Conservation (phyloP, 2,329 filamentous ascomycete genomes). For the Penicillium sp. region DNA sequence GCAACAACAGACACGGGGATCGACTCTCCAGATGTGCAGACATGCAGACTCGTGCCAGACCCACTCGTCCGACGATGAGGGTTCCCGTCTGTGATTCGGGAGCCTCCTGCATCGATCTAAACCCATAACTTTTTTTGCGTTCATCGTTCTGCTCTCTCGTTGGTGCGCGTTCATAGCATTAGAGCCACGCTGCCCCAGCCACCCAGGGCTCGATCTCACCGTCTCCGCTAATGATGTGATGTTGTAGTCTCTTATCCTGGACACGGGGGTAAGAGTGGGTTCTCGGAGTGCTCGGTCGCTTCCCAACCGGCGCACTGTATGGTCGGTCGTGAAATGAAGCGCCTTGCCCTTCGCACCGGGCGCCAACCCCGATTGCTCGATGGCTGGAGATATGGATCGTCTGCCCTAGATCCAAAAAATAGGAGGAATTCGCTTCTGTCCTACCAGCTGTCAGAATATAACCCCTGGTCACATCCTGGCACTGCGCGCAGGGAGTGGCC, state of each 20-base stretch:
- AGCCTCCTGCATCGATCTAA: slow-evolving; percentile 29
- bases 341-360: slow-evolving; percentile 29
- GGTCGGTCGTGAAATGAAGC: slow-evolving; percentile 34
- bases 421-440: slow-evolving; percentile 26
- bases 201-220: slow-evolving; percentile 32
- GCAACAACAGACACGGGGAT: neutral
- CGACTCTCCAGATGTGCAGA: slow-evolving; percentile 3
- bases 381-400: slow-evolving; percentile 37
- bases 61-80: slow-evolving; percentile 17
- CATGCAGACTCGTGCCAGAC: slow-evolving; percentile 10
- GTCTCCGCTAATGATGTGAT: slow-evolving; percentile 37
- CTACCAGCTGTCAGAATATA: slow-evolving; percentile 24
- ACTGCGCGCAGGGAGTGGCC: slow-evolving; percentile 5
- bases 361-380: slow-evolving; percentile 36
- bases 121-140: slow-evolving; percentile 17
- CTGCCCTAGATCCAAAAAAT: slow-evolving; percentile 8
- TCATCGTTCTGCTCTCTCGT: slow-evolving; percentile 33
- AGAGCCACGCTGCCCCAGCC: slow-evolving; percentile 28
- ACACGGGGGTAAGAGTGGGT: slow-evolving; percentile 15
- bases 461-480: slow-evolving; percentile 12
- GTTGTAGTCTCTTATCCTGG: slow-evolving; percentile 23
- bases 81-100: slow-evolving; percentile 29
- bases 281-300: slow-evolving; percentile 4
- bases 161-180: slow-evolving; percentile 28
- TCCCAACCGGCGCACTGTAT: slow-evolving; percentile 19